Percentiles rank a stretch among this genome's conserved stretches.
phyloP scores from a whole-genome alignment of 2,329 filamentous ascomycete genomes.

The Zasmidium citrigriseum region DNA sequence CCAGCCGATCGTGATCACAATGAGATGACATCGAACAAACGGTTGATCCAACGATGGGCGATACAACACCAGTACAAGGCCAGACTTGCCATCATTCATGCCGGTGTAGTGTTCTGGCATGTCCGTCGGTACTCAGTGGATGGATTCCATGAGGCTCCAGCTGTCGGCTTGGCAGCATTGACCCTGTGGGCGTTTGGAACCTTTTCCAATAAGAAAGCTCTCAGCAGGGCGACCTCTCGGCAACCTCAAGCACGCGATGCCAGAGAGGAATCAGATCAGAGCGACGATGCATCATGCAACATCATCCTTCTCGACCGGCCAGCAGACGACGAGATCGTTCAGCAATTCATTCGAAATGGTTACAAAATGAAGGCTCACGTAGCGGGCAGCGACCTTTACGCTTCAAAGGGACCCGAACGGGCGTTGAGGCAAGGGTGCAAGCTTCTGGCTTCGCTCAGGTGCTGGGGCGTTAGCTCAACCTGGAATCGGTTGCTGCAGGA shows the following conservation, averaged over 20 bases:
- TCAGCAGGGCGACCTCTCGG: not conserved
- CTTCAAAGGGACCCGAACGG: constrained; percentile 36
- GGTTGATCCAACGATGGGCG: constrained; percentile 48
- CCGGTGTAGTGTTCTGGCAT: constrained; percentile 55
- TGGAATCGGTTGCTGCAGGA: constrained; percentile 2
- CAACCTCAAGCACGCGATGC: constrained; percentile 1
- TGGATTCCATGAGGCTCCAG: constrained; percentile 64
- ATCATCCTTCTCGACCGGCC: constrained; percentile 58
- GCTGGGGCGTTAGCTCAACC: constrained; percentile 19
- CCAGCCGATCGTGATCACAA: constrained; percentile 4
- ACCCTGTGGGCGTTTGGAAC: constrained; percentile 63
- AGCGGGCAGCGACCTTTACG: constrained; percentile 54
- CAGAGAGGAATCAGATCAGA: constrained; percentile 9
- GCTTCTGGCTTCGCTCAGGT: constrained; percentile 29
- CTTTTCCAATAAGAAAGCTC: constrained; percentile 15
- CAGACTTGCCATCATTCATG: constrained; percentile 58
- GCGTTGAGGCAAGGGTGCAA: constrained; percentile 43
- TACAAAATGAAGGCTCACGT: constrained; percentile 53
- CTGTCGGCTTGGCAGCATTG: constrained; percentile 65
- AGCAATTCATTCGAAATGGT: constrained; percentile 56
- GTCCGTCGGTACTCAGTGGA: constrained; percentile 51
- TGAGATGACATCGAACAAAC: constrained; percentile 3
- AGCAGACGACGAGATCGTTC: constrained; percentile 59
- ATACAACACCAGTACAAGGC: constrained; percentile 57
- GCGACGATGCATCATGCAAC: constrained; percentile 14